Base-by-base conservation (phyloP, 139 green algal genomes). In the Chlamydomonas sp. region DNA sequence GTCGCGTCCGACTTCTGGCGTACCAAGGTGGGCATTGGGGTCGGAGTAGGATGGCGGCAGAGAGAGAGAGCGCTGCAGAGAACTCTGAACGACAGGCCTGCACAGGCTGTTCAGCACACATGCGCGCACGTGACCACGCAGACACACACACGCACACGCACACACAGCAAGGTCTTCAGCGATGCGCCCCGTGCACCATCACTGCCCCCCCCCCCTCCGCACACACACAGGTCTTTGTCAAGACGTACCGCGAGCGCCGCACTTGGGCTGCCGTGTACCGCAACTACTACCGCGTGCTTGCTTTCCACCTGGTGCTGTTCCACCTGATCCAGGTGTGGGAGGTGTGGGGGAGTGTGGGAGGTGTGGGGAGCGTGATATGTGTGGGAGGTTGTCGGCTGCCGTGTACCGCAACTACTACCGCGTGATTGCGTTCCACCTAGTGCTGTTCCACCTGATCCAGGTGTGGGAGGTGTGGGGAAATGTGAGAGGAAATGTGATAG, bases 221-320 rank as follows among this genome's bases (percentile, higher is more conserved):
- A n/a, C n/a, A n/a, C n/a, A n/a, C n/a, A n/a, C 34, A 37, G 36
- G 67, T 76, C 26, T 86, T 86, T 68, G 73, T 80, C 16, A 86
- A 86, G 74, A 86, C 80, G 4, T 86, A 78, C 71, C 68, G 73
- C 8, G 80, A 86, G 75, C 70, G 80, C 2, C 73, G 80, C 58
- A 75, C 73, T 28, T 76, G 61, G 73, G 36, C 71, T 10, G 73
- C 76, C n/a, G 48, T 81, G n/a, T 86, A 79, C 73, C 72, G 80
- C 28, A 70, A 72, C 47, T 83, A 80, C 57, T 86, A 73, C 73
- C 70, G 80, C 26, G 76, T 86, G 16, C 73, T 63, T 31, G 39
- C 69, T 5, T 59, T 69, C 49, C 80, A 86, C 60, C 58, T 82
- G 10, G 54, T 80, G 8, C 30, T 76, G 34, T 85, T 79, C 67